These are phyloP conservation scores for Magnaporthales sp. DNA, from an alignment of 2,329 filamentous ascomycete genomes.

Conservation along the genomic window DNA sequence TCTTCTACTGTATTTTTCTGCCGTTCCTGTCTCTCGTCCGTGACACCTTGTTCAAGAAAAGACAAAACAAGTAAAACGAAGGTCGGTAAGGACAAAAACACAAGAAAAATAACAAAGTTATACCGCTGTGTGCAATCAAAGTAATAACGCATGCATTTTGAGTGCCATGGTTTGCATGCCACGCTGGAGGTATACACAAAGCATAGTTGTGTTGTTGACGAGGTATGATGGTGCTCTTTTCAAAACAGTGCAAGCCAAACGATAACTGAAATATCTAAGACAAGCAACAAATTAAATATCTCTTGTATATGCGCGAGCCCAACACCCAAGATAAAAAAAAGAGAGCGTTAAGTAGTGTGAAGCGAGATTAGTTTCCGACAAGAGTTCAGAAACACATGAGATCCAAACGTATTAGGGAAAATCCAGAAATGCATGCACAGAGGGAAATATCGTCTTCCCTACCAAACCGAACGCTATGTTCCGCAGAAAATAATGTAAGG, in stretches of 20 bases:
- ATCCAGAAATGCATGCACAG: neutral
- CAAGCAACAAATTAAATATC: neutral
- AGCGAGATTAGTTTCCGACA: neutral
- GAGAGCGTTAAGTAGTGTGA: neutral
- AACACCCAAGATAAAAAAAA: neutral
- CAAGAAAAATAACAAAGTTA: constrained; percentile 9
- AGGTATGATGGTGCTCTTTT: neutral
- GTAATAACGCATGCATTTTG: neutral
- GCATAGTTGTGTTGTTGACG: neutral
- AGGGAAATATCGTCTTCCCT: neutral
- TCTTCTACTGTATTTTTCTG: neutral
- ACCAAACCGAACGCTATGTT: neutral
- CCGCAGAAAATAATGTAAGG: neutral
- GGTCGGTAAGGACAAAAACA: constrained; percentile 9
- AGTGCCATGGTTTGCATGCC: neutral
- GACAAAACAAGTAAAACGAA: constrained; percentile 9
- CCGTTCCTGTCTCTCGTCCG: neutral
- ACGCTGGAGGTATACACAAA: neutral
- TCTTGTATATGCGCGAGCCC: neutral
- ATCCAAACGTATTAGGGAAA: neutral
- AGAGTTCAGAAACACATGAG: neutral
- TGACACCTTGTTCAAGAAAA: constrained; percentile 5
- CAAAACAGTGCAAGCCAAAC: neutral
- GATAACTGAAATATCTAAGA: constrained; percentile 8
- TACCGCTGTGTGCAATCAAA: neutral